These are phyloP conservation scores for Periconia sp. DNA, from an alignment of 2,329 filamentous ascomycete species.

Conservation along the genomic window DNA sequence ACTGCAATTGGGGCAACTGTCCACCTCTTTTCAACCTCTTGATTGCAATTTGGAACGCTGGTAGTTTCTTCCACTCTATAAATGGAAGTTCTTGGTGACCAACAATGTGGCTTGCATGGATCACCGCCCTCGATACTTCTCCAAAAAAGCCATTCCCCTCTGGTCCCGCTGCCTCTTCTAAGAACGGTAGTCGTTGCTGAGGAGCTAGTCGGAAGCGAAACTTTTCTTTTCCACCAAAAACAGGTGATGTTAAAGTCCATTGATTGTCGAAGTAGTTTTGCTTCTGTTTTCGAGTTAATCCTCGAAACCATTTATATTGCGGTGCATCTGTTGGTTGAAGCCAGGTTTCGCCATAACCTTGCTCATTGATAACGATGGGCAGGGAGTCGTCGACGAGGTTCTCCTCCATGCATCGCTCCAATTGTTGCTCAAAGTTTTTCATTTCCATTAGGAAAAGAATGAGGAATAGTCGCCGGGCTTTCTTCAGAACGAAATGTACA, in stretches of 20 bases:
- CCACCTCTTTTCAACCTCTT: not conserved
- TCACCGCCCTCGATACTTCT: not conserved
- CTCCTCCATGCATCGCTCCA: not conserved
- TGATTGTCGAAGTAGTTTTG: not conserved
- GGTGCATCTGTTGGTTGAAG: too few species aligned
- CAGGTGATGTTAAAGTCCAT: not conserved
- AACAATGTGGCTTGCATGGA: not conserved
- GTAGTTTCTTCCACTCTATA: not conserved
- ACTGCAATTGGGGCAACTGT: not conserved
- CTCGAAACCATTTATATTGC: too few species aligned
- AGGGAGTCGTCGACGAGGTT: too few species aligned
- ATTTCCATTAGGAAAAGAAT: not conserved
- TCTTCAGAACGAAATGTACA: not conserved
- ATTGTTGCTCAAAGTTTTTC: not conserved
- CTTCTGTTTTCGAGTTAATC: too few species aligned
- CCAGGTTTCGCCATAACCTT: too few species aligned
- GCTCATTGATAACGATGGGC: too few species aligned
- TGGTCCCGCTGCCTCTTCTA: not conserved
- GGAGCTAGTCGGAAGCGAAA: not conserved
- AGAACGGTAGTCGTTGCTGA: not conserved
- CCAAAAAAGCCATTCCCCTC: not conserved
- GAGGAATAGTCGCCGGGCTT: not conserved
- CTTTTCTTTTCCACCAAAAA: not conserved
- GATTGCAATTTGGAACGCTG: not conserved
- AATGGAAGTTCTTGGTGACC: not conserved